A percentile compares a stretch with the other conserved stretches of the same genome.
Conservation (phyloP, 2,329 filamentous ascomycete genomes). For the Coniochaeta ligniaria region DNA sequence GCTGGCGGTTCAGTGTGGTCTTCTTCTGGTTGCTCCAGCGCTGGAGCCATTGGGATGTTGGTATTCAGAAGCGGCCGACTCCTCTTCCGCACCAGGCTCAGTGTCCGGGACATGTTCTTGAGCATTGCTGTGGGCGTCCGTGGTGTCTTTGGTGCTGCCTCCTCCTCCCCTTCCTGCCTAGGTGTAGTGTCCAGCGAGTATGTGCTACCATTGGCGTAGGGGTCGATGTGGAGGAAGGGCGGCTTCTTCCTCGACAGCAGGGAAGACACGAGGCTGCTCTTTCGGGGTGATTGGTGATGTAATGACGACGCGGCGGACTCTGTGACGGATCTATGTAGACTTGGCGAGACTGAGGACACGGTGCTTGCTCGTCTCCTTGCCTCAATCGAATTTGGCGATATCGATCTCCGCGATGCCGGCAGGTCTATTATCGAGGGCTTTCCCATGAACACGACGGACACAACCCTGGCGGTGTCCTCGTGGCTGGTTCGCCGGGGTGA, state of each 20-base stretch:
- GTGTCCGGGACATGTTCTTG: slow-evolving; percentile 41
- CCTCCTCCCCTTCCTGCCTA: slow-evolving; percentile 8
- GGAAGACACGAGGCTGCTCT: slow-evolving; percentile 33
- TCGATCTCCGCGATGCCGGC: slow-evolving; percentile 30
- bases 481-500: slow-evolving; percentile 34
- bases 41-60: neutral
- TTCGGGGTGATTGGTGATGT: slow-evolving; percentile 29
- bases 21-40: neutral
- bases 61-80: slow-evolving; percentile 41
- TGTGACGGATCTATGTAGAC: neutral
- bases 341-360: slow-evolving; percentile 15
- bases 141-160: slow-evolving; percentile 25
- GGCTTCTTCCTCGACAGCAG: slow-evolving; percentile 28
- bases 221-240: slow-evolving; percentile 47
- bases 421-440: slow-evolving; percentile 53
- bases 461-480: slow-evolving; percentile 49
- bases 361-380: slow-evolving; percentile 17
- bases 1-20: neutral
- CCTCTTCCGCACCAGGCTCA: slow-evolving; percentile 48
- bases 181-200: slow-evolving; percentile 16
- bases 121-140: slow-evolving; percentile 36
- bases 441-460: slow-evolving; percentile 52
- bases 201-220: slow-evolving; percentile 35
- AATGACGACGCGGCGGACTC: slow-evolving; percentile 7
- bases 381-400: slow-evolving; percentile 30